Base-by-base conservation (phyloP, 805 yeast species). In the Candida michaelii region DNA sequence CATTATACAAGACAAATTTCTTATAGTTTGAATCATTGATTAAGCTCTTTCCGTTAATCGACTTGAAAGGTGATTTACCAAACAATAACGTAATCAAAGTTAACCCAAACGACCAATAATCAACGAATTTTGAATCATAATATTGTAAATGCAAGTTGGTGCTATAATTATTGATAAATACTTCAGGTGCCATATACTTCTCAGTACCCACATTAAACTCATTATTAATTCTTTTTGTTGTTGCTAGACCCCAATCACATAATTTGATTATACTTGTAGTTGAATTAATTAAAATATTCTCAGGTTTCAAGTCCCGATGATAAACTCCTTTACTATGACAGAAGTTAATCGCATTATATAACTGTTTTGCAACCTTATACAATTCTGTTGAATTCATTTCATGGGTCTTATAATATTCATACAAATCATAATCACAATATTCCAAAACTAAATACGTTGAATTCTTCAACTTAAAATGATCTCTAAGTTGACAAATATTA, bases 291-390 rank as follows among this genome's bases (percentile, higher is more conserved):
- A 83, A 62, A 21, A 83, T 73, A 53, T 83, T 83, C 60, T 83
- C 90, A 1, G 90, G 90, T 59, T 83, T 83, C 44, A 83, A 73
- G 55, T 83, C 90, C 36, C 90, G 67, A 58, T 83, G 90, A 49
- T 77, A 82, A 11, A 83, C 70, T 0, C 83, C 83, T 31, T 65
- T 60, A 3, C 74, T 59, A 54, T 85, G 91, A 4, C 83, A 69
- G 51, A 65, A 78, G 11, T 60, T 51, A 19, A 85, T 61, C 7
- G 83, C 86, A 29, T 65, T 62, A 43, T 65, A 62, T 40, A 84
- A 51, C 57, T 83, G 85, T 39, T 64, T 64, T 27, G 79, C 56
- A 69, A 71, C 45, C 7, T 62, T 56, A 47, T 62, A 69, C 52
- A 58, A 68, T 50, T 56, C 68, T 55, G 21, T 53, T 40, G 38